These are phyloP conservation scores for Colletotrichum sp. DNA, from an alignment of 2,329 filamentous ascomycete species.

Conservation along the genomic window DNA sequence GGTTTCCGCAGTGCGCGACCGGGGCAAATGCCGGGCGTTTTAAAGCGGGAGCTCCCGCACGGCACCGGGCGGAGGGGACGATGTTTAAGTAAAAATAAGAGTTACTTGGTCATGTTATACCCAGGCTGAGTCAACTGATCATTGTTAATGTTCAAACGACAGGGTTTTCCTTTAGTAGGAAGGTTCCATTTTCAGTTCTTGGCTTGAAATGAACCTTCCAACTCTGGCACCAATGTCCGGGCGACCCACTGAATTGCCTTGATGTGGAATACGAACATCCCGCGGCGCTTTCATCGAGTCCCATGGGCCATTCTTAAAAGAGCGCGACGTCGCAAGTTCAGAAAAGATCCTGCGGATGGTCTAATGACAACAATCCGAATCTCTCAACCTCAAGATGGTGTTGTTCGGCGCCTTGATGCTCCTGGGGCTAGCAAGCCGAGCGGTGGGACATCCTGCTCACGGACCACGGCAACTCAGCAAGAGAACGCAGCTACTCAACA, in stretches of 20 bases:
- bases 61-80: too few species aligned
- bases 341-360: fast-evolving
- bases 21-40: too few species aligned
- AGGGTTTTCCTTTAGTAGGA: neutral
- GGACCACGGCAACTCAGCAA: neutral
- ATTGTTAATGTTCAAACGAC: too few species aligned
- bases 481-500: neutral
- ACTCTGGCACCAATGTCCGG: neutral
- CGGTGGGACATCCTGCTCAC: neutral
- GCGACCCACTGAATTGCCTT: neutral
- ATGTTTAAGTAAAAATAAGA: too few species aligned
- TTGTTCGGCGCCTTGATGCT: neutral
- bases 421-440: neutral
- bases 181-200: neutral
- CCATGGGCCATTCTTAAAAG: neutral
- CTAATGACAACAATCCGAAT: neutral
- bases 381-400: neutral
- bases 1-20: too few species aligned
- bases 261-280: neutral
- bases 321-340: neutral
- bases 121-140: too few species aligned
- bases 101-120: too few species aligned
- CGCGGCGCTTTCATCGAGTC: neutral
- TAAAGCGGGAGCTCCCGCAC: too few species aligned
- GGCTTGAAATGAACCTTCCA: neutral